phyloP scores from a whole-genome alignment of 805 yeast species.

The Yarrowia hollandica region DNA sequence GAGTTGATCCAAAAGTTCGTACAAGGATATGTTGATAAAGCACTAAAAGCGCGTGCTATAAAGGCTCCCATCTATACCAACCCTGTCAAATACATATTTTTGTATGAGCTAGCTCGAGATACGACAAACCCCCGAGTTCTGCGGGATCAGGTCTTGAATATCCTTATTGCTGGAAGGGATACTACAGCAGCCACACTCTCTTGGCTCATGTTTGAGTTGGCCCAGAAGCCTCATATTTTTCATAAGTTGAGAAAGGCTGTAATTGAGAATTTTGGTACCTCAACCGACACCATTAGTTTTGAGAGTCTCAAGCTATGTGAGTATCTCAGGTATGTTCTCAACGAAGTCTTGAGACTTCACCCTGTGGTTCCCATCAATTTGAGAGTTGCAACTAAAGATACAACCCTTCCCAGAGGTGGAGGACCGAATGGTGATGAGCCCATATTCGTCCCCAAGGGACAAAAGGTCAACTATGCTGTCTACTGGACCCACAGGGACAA shows the following conservation, averaged over 20 bases:
- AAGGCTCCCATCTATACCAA: slow-evolving; percentile 31
- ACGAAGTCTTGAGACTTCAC: slow-evolving; percentile 52
- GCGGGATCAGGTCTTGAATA: slow-evolving; percentile 46
- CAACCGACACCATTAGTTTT: slow-evolving; percentile 42
- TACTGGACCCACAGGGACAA: slow-evolving; percentile 48
- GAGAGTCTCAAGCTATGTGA: slow-evolving; percentile 52
- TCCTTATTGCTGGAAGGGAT: slow-evolving; percentile 48
- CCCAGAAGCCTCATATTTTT: slow-evolving; percentile 42
- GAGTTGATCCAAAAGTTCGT: slow-evolving; percentile 41
- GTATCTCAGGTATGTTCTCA: slow-evolving; percentile 49
- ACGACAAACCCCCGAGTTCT: slow-evolving; percentile 50
- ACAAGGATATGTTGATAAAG: slow-evolving; percentile 46
- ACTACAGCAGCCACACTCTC: slow-evolving; percentile 55
- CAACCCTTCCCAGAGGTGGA: slow-evolving; percentile 55
- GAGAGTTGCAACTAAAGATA: slow-evolving; percentile 49
- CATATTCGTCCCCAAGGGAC: slow-evolving; percentile 49
- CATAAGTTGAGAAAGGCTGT: slow-evolving; percentile 45
- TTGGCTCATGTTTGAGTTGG: slow-evolving; percentile 48
- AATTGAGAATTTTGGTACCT: slow-evolving; percentile 42
- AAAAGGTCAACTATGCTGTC: slow-evolving; percentile 45
- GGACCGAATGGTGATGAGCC: slow-evolving; percentile 47
- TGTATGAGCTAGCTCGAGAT: slow-evolving; percentile 51
- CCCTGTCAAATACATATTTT: slow-evolving; percentile 48
- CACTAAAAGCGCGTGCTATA: slow-evolving; percentile 36
- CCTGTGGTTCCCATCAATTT: slow-evolving; percentile 54